Evolutionary conservation across 805 yeast species (phyloP).

Genomic region (Teunomyces gatunensis): DNA sequence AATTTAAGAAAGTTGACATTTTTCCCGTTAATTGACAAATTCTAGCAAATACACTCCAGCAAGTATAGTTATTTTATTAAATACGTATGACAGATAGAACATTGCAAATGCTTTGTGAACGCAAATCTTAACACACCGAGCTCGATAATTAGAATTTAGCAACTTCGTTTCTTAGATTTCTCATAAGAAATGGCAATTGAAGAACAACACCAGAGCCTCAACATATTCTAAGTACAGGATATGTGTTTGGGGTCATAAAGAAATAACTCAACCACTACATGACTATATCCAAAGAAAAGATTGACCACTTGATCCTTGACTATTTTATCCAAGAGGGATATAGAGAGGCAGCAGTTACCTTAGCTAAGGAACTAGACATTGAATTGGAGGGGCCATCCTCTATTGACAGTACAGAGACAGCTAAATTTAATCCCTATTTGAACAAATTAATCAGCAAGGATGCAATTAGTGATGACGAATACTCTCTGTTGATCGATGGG

Average conservation of each 20-base stretch:
- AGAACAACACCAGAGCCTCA: neutral
- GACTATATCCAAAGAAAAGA: conserved; percentile 27
- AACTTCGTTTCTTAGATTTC: too few species aligned
- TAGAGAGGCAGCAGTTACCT: conserved; percentile 59
- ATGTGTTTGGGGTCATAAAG: neutral
- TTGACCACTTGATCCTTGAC: conserved; percentile 60
- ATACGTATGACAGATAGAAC: too few species aligned
- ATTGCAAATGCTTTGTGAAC: too few species aligned
- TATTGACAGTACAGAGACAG: conserved; percentile 1
- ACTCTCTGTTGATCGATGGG: conserved; percentile 10
- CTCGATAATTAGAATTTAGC: too few species aligned
- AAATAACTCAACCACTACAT: neutral
- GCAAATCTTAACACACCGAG: too few species aligned
- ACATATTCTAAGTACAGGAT: neutral
- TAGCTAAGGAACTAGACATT: conserved; percentile 56
- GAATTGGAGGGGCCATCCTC: conserved; percentile 8
- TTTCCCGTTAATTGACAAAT: too few species aligned
- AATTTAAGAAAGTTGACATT: too few species aligned
- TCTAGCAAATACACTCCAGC: too few species aligned
- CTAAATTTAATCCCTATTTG: conserved; percentile 8
- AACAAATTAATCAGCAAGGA: conserved; percentile 7
- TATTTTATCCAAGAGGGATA: conserved; percentile 79
- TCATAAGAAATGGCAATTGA: too few species aligned
- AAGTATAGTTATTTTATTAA: too few species aligned
- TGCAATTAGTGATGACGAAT: conserved; percentile 12